Evolutionary conservation across 805 yeast species (phyloP), one percentile per base, ranked within the genome.

Genomic region (Hyphopichia homilentoma): DNA sequence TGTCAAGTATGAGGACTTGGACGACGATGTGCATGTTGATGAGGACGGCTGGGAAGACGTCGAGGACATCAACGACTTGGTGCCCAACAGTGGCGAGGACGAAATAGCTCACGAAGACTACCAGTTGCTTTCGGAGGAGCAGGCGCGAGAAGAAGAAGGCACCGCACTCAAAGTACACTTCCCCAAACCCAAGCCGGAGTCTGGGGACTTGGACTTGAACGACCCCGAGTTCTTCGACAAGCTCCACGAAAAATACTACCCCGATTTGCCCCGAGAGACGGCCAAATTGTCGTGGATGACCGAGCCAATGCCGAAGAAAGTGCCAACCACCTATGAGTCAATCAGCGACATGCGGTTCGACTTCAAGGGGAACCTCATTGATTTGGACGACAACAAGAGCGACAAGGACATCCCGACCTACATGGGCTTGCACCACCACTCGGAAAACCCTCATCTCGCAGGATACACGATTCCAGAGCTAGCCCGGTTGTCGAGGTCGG

Each of bases 221-320:
- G 95, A 83, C 55, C 93, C 94, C 1, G 70, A 81, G 7, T 89
- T 89, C 53, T 73, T 79, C 43, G 79, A 79, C 17, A 81, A 87
- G 48, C 61, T 93, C 32, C 93, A 88, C 48, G 83, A 79, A 16
- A 84, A 84, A 50, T 90, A 77, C 59, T 93, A 80, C 59, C 97
- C 99, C 1, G 90, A 88, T 43, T 65, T 93, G 31, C 96, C 96
- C 2, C 77, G 68, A 29, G 95, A 93, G 43, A 74, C 85, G 0
- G 79, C 77, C 25, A 83, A 85, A 46, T 57, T 93, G 35, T 84
- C 88, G 38, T 93, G 99, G 99, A 89, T 89, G 96, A 73, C 81
- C 36, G 79, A 84, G 2, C 74, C 81, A 1, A 65, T 73, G 16
- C 68, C 73, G 1, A 40, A 57, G 8, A 57, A 61, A 16, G 59